Evolutionary conservation across 2,329 filamentous ascomycete species (phyloP), one percentile per base, ranked within the genome.

Genomic region (Lecanosticta acicola): DNA sequence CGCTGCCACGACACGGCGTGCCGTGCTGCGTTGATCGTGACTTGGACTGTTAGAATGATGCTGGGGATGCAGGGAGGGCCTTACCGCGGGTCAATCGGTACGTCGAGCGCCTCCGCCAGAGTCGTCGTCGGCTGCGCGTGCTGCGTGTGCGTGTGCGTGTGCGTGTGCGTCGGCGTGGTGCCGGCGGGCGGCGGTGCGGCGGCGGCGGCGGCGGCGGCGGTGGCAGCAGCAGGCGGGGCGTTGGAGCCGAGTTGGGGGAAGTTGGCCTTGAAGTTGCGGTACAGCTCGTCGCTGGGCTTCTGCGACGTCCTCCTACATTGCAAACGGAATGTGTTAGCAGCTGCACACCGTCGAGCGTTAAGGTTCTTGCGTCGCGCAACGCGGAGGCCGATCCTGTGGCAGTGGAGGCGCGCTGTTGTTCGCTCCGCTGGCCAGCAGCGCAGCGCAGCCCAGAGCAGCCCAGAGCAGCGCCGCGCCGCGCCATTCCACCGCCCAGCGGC

Each of bases 241-340:
- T 48, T 46, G 41, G 51, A 71, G 46, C 77, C 72, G 51, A 94
- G 73, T 59, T 90, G 81, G 38, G 87, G 85, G 62, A 94, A 95
- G 57, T 80, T 83, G 61, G 87, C 80, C 66, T 86, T 86, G 71
- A 95, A 95, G 66, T 81, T 83, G 68, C 82, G 82, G 66, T 93
- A 82, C 63, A 95, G 77, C 60, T 90, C 87, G 64, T 90, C 85
- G 66, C 81, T 83, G 45, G 89, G 89, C 73, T 94, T 94, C 68
- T 89, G 86, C 45, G 85, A 82, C 67, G 80, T 88, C 48, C 58
- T 59, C 47, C 55, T 59, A 39, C 39, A 40, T 39, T 19, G 32
- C n/a, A 16, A 34, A 16, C n/a, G 36, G 8, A 19, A 34, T 29
- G 18, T 39, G 45, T 56, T 49, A 56, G 54, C 42, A 48, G 1